Base-by-base conservation (phyloP, 1,139 yeast species). In the Yamadazyma buinensis region DNA sequence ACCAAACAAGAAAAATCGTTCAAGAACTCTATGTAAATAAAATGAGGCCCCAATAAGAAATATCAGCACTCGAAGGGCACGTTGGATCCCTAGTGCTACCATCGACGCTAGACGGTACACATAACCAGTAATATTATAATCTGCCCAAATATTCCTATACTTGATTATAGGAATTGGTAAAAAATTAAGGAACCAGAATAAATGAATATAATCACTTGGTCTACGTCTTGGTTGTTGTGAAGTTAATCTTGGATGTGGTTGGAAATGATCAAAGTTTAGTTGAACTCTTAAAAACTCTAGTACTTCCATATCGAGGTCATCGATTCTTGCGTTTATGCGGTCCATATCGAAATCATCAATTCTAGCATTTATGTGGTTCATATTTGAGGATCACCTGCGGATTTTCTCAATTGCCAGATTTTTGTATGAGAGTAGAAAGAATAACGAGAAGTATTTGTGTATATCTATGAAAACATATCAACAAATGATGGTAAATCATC, bases 161-260 rank as follows among this genome's bases (percentile, higher is more conserved):
- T 52, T 46, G 23, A 63, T 47, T 6, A 57, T 45, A 1, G 67
- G 61, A 10, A 62, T 40, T 0, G 70, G 67, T 2, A 63, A 26
- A 4, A 35, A 34, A 8, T 38, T 53, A 36, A 38, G 46, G 13
- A 35, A 33, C 56, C 57, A 54, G 34, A 43, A 29, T 2, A 51
- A n/a, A 21, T 37, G 30, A 9, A 42, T 29, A 27, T 44, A 45
- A 11, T n/a, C 24, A 5, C 24, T 22, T 6, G n/a, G 24, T 7
- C 19, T 17, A 17, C 7, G 19, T 17, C 19, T 17, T 17, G 19
- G 19, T 17, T n/a, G n/a, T n/a, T n/a, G n/a, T n/a, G n/a, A n/a
- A n/a, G n/a, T n/a, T n/a, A n/a, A n/a, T n/a, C n/a, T n/a, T n/a
- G n/a, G n/a, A n/a, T n/a, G n/a, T n/a, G n/a, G n/a, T n/a, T n/a